Base-by-base conservation (phyloP, 169 alveolate species). In the Plasmodium knowlesi region DNA sequence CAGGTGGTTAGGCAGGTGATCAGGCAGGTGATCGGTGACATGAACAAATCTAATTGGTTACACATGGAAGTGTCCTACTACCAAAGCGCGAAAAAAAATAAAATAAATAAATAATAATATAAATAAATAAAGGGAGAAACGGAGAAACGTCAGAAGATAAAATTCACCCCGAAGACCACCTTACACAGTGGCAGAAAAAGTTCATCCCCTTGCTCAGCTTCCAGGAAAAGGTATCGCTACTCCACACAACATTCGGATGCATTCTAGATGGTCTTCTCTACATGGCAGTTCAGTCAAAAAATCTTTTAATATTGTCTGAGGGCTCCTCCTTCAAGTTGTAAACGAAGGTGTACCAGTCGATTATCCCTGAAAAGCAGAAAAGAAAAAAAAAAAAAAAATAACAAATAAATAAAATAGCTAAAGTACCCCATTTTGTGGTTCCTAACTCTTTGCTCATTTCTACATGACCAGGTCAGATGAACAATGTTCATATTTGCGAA, bases 301-400 rank as follows among this genome's bases (percentile, higher is more conserved):
- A 89, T 46, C 89, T 76, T 46, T 80, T 89, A 28, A 89, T 89
- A 74, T 89, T 89, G 54, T 89, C 94, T 16, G 85, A 78, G 32
- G 94, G 94, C 46, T 89, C 94, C 74, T 89, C 94, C 54, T 79
- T 89, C 30, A 89, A 22, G 54, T 89, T 89, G 46, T 89, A 89
- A 2, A 89, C 94, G 72, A 89, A 89, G n/a, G 94, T 89, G 53
- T 89, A 89, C 94, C 94, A 89, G 46, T 89, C 94, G 25, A 89
- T 50, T 39, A 89, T 80, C 22, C 94, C 94, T 89, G 19, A n/a
- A 57, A 4, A 88, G 22, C 50, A 25, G 5, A 22, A 53, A 53
- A 4, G 16, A 57, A 37, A 54, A 82, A n/a, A 82, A 43, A 41
- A 82, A 82, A 50, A 82, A n/a, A n/a, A n/a, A n/a, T n/a, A n/a